A percentile compares a stretch with the other conserved stretches of the same genome.
These are phyloP conservation scores for Rhodosporidiobolus odoratus DNA, from an alignment of 768 basidiomycete genomes.

Conservation along the genomic window DNA sequence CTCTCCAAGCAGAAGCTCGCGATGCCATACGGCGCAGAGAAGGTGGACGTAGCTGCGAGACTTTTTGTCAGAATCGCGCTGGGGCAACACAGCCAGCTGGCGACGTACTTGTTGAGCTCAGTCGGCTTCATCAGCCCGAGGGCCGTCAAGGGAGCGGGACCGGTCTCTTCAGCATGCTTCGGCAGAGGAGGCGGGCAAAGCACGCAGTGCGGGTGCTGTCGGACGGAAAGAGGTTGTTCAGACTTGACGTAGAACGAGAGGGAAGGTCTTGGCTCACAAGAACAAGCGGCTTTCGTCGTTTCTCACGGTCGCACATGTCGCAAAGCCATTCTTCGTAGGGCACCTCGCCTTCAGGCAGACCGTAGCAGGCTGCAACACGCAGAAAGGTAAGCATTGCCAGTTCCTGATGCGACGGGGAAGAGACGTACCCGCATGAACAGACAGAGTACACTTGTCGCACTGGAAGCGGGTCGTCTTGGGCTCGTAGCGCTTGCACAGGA, in stretches of 20 bases:
- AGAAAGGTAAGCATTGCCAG: neutral
- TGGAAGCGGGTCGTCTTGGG: slow-evolving; percentile 31
- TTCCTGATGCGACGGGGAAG: too few relatives aligned
- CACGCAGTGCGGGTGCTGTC: slow-evolving; percentile 30
- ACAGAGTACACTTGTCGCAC: slow-evolving; percentile 28
- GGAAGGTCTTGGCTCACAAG: neutral
- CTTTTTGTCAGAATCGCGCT: neutral
- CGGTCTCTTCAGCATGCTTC: neutral
- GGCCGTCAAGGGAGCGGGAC: slow-evolving; percentile 23
- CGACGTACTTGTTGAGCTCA: slow-evolving; percentile 33
- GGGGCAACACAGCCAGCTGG: too few relatives aligned
- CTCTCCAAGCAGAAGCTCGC: slow-evolving; percentile 77
- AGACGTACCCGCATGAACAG: slow-evolving; percentile 22
- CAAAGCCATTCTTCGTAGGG: slow-evolving; percentile 37
- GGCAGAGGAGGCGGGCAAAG: slow-evolving; percentile 26
- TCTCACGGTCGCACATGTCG: slow-evolving; percentile 38
- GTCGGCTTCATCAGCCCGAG: slow-evolving; percentile 41
- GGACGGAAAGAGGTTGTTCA: neutral
- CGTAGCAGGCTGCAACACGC: slow-evolving; percentile 36
- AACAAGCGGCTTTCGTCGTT: neutral
- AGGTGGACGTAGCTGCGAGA: slow-evolving; percentile 58
- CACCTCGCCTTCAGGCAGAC: slow-evolving; percentile 26
- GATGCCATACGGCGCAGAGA: slow-evolving; percentile 78
- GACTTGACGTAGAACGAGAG: neutral
- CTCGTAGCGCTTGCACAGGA: slow-evolving; percentile 37